These are phyloP conservation scores for Priceomyces carsonii DNA, from an alignment of 805 yeast genomes.

Conservation along the genomic window DNA sequence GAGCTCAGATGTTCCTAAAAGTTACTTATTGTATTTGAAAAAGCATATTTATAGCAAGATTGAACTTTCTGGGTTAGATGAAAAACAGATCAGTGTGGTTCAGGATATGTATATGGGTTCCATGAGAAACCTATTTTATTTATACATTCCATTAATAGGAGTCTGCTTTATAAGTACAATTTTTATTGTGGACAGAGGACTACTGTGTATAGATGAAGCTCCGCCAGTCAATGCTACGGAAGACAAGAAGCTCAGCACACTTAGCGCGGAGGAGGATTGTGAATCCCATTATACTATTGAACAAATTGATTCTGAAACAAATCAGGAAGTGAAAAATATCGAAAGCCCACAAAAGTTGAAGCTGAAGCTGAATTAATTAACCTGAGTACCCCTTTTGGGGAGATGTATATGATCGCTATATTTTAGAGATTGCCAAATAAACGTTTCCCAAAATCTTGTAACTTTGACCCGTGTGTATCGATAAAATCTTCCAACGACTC, in stretches of 20 bases:
- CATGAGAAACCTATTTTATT: constrained; percentile 30
- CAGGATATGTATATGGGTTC: constrained; percentile 28
- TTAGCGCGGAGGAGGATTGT: too few relatives aligned
- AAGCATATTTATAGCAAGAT: constrained; percentile 20
- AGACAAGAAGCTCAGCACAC: too few relatives aligned
- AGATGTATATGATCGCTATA: too few relatives aligned
- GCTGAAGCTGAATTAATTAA: too few relatives aligned
- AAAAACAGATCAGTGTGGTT: constrained; percentile 19
- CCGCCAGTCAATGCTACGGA: too few relatives aligned
- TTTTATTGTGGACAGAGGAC: constrained; percentile 39
- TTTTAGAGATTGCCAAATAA: not conserved
- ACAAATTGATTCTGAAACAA: too few relatives aligned
- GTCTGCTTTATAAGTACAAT: constrained; percentile 29
- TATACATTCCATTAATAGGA: constrained; percentile 35
- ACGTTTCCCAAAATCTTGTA: constrained; percentile 2
- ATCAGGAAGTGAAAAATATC: too few relatives aligned
- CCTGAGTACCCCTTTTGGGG: too few relatives aligned
- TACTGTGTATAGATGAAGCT: constrained; percentile 26
- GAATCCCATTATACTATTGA: too few relatives aligned
- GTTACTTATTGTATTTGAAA: constrained; percentile 19
- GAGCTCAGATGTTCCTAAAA: constrained; percentile 1
- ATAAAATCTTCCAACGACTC: constrained; percentile 6
- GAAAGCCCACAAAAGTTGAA: too few relatives aligned
- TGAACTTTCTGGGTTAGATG: constrained; percentile 20
- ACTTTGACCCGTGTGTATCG: constrained; percentile 3